Base-by-base conservation (phyloP, 2,329 filamentous ascomycete genomes). In the Pseudogymnoascus sp. region DNA sequence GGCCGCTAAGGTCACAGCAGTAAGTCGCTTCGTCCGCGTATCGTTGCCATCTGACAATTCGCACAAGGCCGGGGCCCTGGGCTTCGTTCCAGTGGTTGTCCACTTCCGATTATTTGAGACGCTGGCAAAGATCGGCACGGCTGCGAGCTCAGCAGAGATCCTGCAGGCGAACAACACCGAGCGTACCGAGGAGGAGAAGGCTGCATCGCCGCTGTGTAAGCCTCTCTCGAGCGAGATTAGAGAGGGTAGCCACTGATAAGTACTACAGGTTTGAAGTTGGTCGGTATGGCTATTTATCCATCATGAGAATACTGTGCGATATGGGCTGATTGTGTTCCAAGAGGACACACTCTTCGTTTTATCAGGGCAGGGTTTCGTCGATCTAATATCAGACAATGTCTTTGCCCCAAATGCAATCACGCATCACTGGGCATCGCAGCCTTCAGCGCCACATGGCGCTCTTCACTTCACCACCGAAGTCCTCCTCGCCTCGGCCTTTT, bases 401-500 rank as follows among this genome's bases (percentile, higher is more conserved):
- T 76, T 71, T 65, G 62, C 60, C 15, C 70, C 72, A 11, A 76
- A 76, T 62, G 68, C 67, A 17, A 70, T 75, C 38, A 76, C 75
- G 4, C 68, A 64, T 26, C 74, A 75, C 65, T 70, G 76, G 70
- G 69, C 70, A 2, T 65, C 63, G n/a, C 72, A 71, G 64, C 73
- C 74, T 0, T 75, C 73, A 0, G 69, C 74, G 1, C 70, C 72
- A 59, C 72, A 76, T 67, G 75, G 75, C 11, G 74, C 72, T 26
- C 60, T 76, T 37, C 75, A 76, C 62, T 76, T 76, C 50, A 72
- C 75, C 2, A 75, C 73, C 1, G 75, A 76, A 62, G 72, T 69
- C 1, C 64, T 76, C 29, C 69, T 75, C 46, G 72, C 72, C 0
- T 70, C 71, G 4, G 74, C 75, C 23, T 76, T 76, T 62, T 46